phyloP scores from a whole-genome alignment of 2,329 filamentous ascomycete genomes.

The Monosporascus sp. region DNA sequence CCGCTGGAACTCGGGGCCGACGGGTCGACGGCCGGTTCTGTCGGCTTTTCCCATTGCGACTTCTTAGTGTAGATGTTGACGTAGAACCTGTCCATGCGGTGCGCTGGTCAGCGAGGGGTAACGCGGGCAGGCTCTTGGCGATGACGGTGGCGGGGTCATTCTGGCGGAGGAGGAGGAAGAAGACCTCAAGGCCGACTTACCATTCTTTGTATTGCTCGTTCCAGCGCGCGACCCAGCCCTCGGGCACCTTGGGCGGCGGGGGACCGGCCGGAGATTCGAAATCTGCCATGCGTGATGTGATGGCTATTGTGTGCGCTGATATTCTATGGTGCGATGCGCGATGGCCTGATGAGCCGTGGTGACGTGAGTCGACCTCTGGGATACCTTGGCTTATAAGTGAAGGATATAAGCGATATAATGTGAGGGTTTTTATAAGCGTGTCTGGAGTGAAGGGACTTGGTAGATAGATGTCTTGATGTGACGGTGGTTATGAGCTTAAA shows the following conservation, averaged over 20 bases:
- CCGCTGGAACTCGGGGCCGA: constrained; percentile 20
- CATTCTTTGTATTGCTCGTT: constrained; percentile 88
- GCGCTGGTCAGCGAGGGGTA: constrained; percentile 1
- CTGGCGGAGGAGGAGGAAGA: too few relatives aligned
- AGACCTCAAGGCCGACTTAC: constrained; percentile 4
- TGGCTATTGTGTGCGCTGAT: too few relatives aligned
- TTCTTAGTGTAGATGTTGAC: constrained; percentile 83
- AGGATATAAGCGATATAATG: neutral
- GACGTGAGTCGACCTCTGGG: neutral
- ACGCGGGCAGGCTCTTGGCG: too few relatives aligned
- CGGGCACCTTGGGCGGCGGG: constrained; percentile 58
- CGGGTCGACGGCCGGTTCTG: constrained; percentile 56
- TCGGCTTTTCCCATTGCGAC: constrained; percentile 87
- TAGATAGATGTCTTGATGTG: too few relatives aligned
- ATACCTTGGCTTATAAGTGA: neutral
- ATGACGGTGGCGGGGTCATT: too few relatives aligned
- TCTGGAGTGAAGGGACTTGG: too few relatives aligned
- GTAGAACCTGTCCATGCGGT: constrained; percentile 64
- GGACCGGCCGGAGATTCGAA: constrained; percentile 50
- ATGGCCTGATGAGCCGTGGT: too few relatives aligned
- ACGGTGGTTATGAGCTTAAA: neutral
- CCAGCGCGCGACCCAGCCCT: constrained; percentile 81
- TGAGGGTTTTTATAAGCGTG: neutral
- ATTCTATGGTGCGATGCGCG: too few relatives aligned
- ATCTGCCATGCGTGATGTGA: constrained; percentile 41